These are phyloP conservation scores for Penicillium glabrum DNA, from an alignment of 2,329 filamentous ascomycete species.

Conservation along the genomic window DNA sequence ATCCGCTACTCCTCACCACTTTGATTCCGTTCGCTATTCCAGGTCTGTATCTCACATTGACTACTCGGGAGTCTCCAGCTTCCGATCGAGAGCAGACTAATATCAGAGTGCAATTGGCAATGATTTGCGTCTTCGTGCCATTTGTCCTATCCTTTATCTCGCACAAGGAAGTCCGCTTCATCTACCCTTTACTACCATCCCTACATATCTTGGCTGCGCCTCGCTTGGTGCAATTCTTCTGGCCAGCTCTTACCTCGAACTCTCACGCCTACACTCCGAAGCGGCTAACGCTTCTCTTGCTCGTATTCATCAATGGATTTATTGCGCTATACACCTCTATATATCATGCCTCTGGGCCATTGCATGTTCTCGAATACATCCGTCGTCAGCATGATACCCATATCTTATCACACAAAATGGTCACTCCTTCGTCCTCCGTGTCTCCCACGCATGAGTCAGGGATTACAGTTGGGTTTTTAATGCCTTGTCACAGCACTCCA, in stretches of 20 bases:
- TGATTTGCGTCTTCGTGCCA: slow-evolving; percentile 61
- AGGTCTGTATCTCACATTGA: slow-evolving; percentile 59
- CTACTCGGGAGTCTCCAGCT: slow-evolving; percentile 33
- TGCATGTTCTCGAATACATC: slow-evolving; percentile 72
- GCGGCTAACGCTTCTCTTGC: slow-evolving; percentile 52
- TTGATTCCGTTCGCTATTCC: slow-evolving; percentile 72
- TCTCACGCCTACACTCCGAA: slow-evolving; percentile 46
- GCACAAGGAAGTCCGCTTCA: slow-evolving; percentile 97
- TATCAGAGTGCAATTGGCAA: slow-evolving; percentile 57
- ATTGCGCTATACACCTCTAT: slow-evolving; percentile 73
- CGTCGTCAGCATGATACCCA: slow-evolving; percentile 68
- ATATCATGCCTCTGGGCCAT: slow-evolving; percentile 76
- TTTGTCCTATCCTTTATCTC: slow-evolving; percentile 71
- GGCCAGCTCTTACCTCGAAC: slow-evolving; percentile 34
- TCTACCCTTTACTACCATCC: slow-evolving; percentile 87
- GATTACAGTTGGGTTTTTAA: slow-evolving; percentile 73
- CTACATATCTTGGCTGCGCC: slow-evolving; percentile 78
- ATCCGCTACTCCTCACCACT: slow-evolving; percentile 83
- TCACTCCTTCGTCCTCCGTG: slow-evolving; percentile 1
- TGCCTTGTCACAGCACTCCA: slow-evolving; percentile 93
- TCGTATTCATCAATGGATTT: slow-evolving; percentile 66
- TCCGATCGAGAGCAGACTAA: slow-evolving; percentile 30
- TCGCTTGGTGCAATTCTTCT: slow-evolving; percentile 66
- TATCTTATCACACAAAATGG: slow-evolving; percentile 39
- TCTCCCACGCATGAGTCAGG: slow-evolving; percentile 22